These are phyloP conservation scores for Colletotrichum graminicola DNA, from an alignment of 2,329 filamentous ascomycete species.

Conservation along the genomic window DNA sequence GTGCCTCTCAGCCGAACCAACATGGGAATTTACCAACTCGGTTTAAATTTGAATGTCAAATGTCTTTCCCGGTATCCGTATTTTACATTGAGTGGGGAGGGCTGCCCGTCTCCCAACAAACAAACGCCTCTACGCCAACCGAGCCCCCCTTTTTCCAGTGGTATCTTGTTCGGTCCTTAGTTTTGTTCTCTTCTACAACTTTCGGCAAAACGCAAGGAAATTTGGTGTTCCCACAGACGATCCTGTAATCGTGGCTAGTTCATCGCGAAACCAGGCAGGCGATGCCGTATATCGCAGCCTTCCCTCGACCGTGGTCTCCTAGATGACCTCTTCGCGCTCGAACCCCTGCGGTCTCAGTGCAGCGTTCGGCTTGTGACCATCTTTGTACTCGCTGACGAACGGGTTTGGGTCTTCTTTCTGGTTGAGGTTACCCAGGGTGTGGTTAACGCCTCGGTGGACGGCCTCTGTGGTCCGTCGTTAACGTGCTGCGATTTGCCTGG, in stretches of 20 bases:
- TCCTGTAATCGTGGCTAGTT: background rate
- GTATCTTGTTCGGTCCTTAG: conserved; percentile 34
- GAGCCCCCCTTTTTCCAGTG: conserved; percentile 23
- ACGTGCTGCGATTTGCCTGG: background rate
- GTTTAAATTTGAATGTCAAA: background rate
- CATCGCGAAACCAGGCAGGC: background rate
- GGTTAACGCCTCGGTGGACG: conserved; percentile 93
- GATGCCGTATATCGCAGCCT: background rate
- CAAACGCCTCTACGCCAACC: conserved; percentile 32
- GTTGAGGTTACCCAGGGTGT: conserved; percentile 90
- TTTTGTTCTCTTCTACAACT: background rate
- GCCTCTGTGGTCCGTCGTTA: conserved; percentile 68
- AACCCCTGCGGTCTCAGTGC: conserved; percentile 78
- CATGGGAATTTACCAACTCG: background rate
- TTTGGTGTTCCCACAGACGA: background rate
- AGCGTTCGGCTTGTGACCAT: conserved; percentile 75
- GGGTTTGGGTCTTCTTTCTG: conserved; percentile 92
- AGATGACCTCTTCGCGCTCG: conserved; percentile 86
- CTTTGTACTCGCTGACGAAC: conserved; percentile 86
- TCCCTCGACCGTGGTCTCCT: conserved; percentile 24
- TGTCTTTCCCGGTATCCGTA: conserved; percentile 25
- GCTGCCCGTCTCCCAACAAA: conserved; percentile 16
- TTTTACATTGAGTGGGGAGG: conserved; percentile 31
- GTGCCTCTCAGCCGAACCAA: background rate
- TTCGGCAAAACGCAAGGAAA: conserved; percentile 7